phyloP scores from a whole-genome alignment of 2,329 filamentous ascomycete species.

The Chaetomium sp. region DNA sequence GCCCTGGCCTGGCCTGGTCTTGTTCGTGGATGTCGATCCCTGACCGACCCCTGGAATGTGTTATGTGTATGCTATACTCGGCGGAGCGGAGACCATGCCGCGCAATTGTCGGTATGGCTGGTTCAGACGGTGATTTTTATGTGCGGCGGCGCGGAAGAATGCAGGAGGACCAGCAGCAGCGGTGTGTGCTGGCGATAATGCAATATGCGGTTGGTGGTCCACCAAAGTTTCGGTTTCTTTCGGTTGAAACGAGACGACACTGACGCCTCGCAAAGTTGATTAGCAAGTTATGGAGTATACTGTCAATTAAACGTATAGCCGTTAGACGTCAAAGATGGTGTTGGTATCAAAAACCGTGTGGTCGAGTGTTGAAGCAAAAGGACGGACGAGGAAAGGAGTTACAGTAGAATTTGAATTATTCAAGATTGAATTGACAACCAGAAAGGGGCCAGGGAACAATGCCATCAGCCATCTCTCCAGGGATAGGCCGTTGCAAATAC shows the following conservation, averaged over 20 bases:
- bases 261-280: conserved; percentile 12
- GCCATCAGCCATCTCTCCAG: not conserved
- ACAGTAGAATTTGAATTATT: conserved; percentile 11
- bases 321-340: not conserved
- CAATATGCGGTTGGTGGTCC: not conserved
- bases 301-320: conserved; percentile 15
- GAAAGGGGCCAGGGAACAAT: conserved; percentile 20
- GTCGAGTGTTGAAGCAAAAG: conserved; percentile 13
- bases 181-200: not conserved
- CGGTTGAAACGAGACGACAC: conserved; percentile 18
- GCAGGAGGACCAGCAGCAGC: not conserved
- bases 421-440: conserved; percentile 8
- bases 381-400: conserved; percentile 4
- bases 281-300: conserved; percentile 2
- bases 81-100: conserved; percentile 3
- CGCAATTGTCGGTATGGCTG: not conserved
- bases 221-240: not conserved
- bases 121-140: not conserved
- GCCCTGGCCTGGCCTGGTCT: not conserved
- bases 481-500: conserved; percentile 6
- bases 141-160: not conserved
- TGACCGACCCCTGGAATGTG: not conserved
- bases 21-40: not conserved
- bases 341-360: not conserved
- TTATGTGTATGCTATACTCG: conserved; percentile 1